These are phyloP conservation scores for Pilasporangium apinafurcum DNA, from an alignment of 352 stramenopile species.

Conservation along the genomic window DNA sequence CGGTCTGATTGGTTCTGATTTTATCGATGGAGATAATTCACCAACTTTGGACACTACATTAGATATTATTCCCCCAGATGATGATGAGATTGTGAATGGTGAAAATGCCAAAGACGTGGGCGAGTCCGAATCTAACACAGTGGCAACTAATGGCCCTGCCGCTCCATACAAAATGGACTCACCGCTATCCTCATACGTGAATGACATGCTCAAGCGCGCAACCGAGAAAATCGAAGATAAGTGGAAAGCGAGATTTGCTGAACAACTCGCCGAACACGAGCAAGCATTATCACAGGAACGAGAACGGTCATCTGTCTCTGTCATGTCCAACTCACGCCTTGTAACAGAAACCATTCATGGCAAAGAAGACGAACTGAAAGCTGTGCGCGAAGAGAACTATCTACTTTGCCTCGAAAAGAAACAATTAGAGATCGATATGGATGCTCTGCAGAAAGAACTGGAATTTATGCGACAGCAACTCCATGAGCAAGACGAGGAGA, in stretches of 20 bases:
- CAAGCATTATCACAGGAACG: conserved; percentile 58
- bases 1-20: too few relatives aligned
- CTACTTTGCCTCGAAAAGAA: conserved; percentile 53
- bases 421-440: conserved; percentile 65
- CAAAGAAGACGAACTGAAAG: conserved; percentile 71
- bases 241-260: conserved; percentile 67
- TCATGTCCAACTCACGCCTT: conserved; percentile 58
- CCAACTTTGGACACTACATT: too few relatives aligned
- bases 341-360: conserved; percentile 70
- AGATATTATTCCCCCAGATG: too few relatives aligned
- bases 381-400: conserved; percentile 58
- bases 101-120: conserved; percentile 3
- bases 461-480: conserved; percentile 69
- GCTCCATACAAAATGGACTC: conserved; percentile 25
- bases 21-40: too few relatives aligned
- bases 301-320: conserved; percentile 51
- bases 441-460: conserved; percentile 54
- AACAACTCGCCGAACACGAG: conserved; percentile 63
- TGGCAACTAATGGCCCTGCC: not conserved
- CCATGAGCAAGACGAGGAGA: conserved; percentile 67
- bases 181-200: conserved; percentile 68
- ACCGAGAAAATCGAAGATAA: conserved; percentile 82
- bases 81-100: conserved; percentile 3
- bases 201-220: conserved; percentile 63
- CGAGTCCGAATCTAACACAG: conserved; percentile 8